Conservation (phyloP, 768 basidiomycete species). For the Clitopilus hobsonii region DNA sequence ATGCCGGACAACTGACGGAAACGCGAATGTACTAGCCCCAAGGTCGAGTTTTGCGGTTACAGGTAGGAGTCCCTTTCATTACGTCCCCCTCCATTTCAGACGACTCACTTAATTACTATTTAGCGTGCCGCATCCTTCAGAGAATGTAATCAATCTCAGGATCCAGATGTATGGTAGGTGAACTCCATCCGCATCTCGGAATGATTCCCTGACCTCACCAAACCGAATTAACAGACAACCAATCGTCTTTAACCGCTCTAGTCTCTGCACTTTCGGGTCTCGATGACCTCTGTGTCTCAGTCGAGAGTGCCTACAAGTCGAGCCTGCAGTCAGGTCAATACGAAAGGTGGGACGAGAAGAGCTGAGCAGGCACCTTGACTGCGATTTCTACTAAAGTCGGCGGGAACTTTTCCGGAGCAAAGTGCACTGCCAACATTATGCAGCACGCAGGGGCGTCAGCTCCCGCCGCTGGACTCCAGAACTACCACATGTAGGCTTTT, state of each 20-base stretch:
- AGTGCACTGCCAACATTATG: too few relatives aligned
- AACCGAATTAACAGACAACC: conserved; percentile 50
- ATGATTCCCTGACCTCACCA: background rate
- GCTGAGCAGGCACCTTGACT: conserved; percentile 25
- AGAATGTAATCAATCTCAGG: conserved; percentile 93
- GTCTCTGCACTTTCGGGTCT: conserved; percentile 73
- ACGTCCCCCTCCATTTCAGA: conserved; percentile 1
- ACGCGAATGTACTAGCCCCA: conserved; percentile 58
- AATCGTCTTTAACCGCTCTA: conserved; percentile 83
- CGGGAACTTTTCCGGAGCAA: too few relatives aligned
- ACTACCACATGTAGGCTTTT: too few relatives aligned
- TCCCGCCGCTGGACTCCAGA: too few relatives aligned
- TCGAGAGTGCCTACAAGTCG: conserved; percentile 63
- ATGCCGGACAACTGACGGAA: background rate
- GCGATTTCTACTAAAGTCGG: too few relatives aligned
- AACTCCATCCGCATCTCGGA: background rate
- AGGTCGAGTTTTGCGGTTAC: conserved; percentile 98
- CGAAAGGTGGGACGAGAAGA: conserved; percentile 69
- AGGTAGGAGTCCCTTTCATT: conserved; percentile 45
- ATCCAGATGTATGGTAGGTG: conserved; percentile 98
- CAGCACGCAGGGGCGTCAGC: too few relatives aligned
- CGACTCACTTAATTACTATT: conserved; percentile 2
- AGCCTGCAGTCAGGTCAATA: conserved; percentile 52
- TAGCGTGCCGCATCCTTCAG: conserved; percentile 93
- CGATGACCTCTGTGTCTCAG: conserved; percentile 66